Percentiles rank a stretch among this genome's conserved stretches.
phyloP scores from a whole-genome alignment of 352 stramenopile genomes.

The Phytophthora syringae region DNA sequence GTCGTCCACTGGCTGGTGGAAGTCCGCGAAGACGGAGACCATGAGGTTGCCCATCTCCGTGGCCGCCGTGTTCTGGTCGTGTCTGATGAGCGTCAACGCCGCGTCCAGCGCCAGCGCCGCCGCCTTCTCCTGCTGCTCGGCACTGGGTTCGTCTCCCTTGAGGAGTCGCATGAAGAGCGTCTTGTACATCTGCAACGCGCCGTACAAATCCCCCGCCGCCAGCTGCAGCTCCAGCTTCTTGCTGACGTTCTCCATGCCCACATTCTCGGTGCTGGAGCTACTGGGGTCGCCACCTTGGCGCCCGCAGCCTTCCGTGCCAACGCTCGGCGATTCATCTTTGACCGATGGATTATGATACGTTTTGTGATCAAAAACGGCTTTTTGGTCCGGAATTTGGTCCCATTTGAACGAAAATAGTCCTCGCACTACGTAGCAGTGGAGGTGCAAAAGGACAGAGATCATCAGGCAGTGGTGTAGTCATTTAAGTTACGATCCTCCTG shows the following conservation, averaged over 20 bases:
- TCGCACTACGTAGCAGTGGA: too few relatives aligned
- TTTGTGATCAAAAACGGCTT: background rate
- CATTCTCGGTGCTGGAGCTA: constrained; percentile 39
- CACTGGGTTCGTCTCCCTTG: constrained; percentile 68
- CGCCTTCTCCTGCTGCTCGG: constrained; percentile 65
- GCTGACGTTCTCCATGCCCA: constrained; percentile 75
- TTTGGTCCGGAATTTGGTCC: constrained; percentile 3
- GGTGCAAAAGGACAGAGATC: too few relatives aligned
- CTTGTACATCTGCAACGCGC: constrained; percentile 92
- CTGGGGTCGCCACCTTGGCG: constrained; percentile 39
- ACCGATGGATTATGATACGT: constrained; percentile 1
- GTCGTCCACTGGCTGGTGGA: constrained; percentile 76
- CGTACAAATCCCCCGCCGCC: constrained; percentile 82
- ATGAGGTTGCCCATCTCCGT: constrained; percentile 86
- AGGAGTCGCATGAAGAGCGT: constrained; percentile 89
- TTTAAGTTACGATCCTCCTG: background rate
- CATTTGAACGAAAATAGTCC: background rate
- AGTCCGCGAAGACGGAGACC: constrained; percentile 75
- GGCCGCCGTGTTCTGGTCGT: constrained; percentile 78
- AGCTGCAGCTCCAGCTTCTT: constrained; percentile 83
- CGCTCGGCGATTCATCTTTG: constrained; percentile 75
- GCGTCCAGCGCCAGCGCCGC: constrained; percentile 71
- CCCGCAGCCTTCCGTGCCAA: constrained; percentile 68
- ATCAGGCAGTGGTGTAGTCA: too few relatives aligned
- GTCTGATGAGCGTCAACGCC: constrained; percentile 67